Conservation (phyloP, 2,329 filamentous ascomycete genomes). For the Neospermospora avenae region DNA sequence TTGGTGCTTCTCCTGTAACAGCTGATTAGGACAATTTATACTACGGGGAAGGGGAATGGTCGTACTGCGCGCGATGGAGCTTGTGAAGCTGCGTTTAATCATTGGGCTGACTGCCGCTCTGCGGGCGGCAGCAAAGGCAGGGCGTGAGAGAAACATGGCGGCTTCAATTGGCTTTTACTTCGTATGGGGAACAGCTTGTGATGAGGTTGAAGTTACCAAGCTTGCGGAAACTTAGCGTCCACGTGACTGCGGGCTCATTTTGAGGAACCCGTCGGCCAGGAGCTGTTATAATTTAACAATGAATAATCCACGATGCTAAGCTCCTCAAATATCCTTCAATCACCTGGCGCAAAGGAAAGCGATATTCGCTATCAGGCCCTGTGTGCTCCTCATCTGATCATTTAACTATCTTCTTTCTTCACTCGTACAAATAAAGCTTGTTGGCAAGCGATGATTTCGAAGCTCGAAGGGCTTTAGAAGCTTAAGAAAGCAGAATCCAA, state of each 20-base stretch:
- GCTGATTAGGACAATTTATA: slow-evolving; percentile 11
- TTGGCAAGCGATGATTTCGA: too few species aligned
- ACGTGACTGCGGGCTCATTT: not conserved
- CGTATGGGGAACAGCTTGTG: not conserved
- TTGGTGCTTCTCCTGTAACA: slow-evolving; percentile 27
- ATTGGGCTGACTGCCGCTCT: slow-evolving; percentile 53
- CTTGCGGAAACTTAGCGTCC: not conserved
- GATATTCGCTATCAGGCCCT: too few species aligned
- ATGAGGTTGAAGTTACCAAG: slow-evolving; percentile 5
- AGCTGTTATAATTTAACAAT: too few species aligned
- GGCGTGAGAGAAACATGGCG: slow-evolving; percentile 63
- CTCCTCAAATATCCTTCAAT: too few species aligned
- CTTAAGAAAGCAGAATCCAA: too few species aligned
- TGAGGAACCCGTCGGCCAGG: not conserved
- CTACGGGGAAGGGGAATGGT: slow-evolving; percentile 30
- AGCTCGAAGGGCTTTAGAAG: too few species aligned
- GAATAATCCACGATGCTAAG: too few species aligned
- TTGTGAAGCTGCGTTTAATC: slow-evolving; percentile 57
- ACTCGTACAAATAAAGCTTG: too few species aligned
- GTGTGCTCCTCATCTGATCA: too few species aligned
- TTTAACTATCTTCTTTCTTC: too few species aligned
- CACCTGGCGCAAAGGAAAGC: too few species aligned
- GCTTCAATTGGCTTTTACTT: slow-evolving; percentile 25
- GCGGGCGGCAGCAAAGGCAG: slow-evolving; percentile 58
- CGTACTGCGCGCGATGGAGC: slow-evolving; percentile 60